Conservation (phyloP, 192 early-diverging fungal genomes). For the Allomyces macrogynus region DNA sequence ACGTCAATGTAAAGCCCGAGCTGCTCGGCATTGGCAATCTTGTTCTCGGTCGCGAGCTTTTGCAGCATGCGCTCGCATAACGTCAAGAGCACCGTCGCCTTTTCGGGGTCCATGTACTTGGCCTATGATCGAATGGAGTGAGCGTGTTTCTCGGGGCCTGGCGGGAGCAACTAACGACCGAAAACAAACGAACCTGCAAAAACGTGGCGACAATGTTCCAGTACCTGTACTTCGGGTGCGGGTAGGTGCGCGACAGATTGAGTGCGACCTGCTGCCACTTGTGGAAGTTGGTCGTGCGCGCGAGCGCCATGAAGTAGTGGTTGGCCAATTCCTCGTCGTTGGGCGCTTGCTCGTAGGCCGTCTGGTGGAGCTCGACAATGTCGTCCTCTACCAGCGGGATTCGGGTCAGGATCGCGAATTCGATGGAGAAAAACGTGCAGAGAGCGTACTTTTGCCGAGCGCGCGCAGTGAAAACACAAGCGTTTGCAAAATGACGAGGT, state of each 20-base stretch:
- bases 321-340: conserved; percentile 48
- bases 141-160: no score
- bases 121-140: no score
- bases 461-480: neutral
- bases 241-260: neutral
- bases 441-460: neutral
- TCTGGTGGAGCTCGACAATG: conserved; percentile 52
- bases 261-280: conserved; percentile 32
- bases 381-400: conserved; percentile 26
- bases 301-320: conserved; percentile 69
- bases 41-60: conserved; percentile 47
- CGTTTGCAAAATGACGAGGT: conserved; percentile 2
- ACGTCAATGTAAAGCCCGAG: neutral
- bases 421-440: neutral
- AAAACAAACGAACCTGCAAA: neutral
- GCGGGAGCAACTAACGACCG: no score
- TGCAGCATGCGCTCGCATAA: conserved; percentile 70
- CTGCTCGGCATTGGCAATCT: conserved; percentile 44
- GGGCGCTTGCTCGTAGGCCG: conserved; percentile 32
- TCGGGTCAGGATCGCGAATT: neutral
- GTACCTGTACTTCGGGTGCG: neutral
- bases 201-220: neutral
- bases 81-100: conserved; percentile 9
- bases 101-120: no score
- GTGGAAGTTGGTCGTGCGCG: conserved; percentile 42